Percentiles rank a stretch among this genome's conserved stretches.
These are phyloP conservation scores for Sarcomyxa edulis DNA, from an alignment of 768 basidiomycete species.

Conservation along the genomic window DNA sequence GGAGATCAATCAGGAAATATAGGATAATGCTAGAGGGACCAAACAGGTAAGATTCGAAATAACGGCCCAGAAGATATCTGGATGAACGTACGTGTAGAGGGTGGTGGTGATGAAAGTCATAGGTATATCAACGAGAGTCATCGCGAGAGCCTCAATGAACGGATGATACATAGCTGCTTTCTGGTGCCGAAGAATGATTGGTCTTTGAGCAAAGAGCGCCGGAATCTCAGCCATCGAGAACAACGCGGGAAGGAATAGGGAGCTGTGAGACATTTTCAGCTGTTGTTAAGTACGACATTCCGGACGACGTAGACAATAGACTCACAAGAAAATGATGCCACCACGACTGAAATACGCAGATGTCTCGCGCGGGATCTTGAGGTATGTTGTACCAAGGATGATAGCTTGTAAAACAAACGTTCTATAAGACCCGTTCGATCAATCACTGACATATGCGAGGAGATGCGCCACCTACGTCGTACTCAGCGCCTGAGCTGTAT, in stretches of 20 bases:
- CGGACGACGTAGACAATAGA: conserved; percentile 4
- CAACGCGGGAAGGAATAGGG: conserved; percentile 31
- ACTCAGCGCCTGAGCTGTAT: conserved; percentile 21
- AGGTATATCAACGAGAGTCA: conserved; percentile 58
- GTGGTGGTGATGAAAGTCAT: conserved; percentile 42
- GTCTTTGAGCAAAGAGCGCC: conserved; percentile 53
- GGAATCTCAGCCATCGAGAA: conserved; percentile 43
- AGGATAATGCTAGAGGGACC: conserved; percentile 40
- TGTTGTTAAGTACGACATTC: background rate
- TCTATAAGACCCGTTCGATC: too few species aligned
- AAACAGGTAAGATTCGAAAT: too few species aligned
- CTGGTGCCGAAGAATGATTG: conserved; percentile 52
- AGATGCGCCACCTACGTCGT: conserved; percentile 22
- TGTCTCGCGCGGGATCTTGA: conserved; percentile 45
- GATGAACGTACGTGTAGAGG: conserved; percentile 39
- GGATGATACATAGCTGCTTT: conserved; percentile 61
- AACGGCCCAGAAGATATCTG: too few species aligned
- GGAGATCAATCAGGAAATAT: conserved; percentile 60
- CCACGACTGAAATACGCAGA: conserved; percentile 65
- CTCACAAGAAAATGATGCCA: conserved; percentile 67
- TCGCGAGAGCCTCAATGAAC: conserved; percentile 47
- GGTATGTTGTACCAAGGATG: conserved; percentile 59
- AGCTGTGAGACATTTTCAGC: conserved; percentile 18
- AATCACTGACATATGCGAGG: too few species aligned
- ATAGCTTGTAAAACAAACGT: conserved; percentile 30